Conservation (phyloP, 108 stramenopile genomes). For the Chaetoceros muelleri region DNA sequence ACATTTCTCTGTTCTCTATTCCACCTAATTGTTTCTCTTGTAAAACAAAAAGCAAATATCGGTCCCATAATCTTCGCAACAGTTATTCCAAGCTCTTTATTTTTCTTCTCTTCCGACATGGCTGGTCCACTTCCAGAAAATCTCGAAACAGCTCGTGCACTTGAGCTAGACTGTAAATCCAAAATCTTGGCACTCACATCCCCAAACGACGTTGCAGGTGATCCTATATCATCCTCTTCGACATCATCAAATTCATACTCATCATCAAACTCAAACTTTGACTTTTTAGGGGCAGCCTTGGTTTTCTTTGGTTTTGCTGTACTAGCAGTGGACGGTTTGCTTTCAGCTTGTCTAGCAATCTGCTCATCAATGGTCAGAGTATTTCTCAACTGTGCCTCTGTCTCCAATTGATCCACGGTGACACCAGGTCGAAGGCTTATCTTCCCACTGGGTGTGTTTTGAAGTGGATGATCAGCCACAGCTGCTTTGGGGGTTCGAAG, state of each 20-base stretch:
- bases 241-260: conserved; percentile 37
- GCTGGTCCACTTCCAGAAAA: neutral
- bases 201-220: neutral
- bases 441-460: neutral
- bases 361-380: neutral
- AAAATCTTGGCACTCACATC: neutral
- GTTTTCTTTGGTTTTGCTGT: neutral
- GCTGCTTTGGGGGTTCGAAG: neutral
- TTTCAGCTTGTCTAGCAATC: neutral
- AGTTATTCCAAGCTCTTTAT: neutral
- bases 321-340: neutral
- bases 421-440: neutral
- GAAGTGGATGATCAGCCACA: neutral
- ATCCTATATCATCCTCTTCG: conserved; percentile 15
- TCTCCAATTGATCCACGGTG: neutral
- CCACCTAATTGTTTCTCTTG: neutral
- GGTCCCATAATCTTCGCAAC: neutral
- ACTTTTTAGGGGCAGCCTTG: neutral
- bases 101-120: neutral
- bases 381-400: neutral
- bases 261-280: neutral
- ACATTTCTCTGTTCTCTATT: neutral
- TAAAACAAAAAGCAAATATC: conserved; percentile 1
- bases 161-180: neutral
- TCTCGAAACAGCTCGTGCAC: neutral